Base-by-base conservation (phyloP, 2,329 filamentous ascomycete species). In the Curvularia spicifera region DNA sequence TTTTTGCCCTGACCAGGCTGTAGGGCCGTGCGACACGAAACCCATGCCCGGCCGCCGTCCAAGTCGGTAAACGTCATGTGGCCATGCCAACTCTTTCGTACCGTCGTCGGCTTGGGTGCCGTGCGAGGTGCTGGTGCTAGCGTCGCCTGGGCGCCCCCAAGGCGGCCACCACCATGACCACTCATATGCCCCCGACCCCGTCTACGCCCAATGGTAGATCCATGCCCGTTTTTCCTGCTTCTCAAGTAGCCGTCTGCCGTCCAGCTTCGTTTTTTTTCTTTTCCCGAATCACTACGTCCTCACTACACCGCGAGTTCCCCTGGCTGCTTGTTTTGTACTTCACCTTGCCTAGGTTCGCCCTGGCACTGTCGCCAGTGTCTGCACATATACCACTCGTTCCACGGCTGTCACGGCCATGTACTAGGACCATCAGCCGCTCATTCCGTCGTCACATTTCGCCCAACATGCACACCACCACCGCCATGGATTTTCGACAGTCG, bases 1-100 rank as follows among this genome's bases (percentile, higher is more conserved):
- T 56, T 47, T 59, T 64, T 61, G 29, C 29, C 44, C 44, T 46
- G 40, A 8, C 29, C 29, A 31, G 29, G 26, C 29, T 61, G 3
- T 65, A 68, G 66, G 65, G 61, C 65, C 57, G 61, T 66, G 66
- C 62, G 70, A 71, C 66, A 64, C 66, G 63, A 33, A 65, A 61
- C 65, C 69, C 66, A 61, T 59, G 61, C 35, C 53, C 40, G 61
- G 18, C n/a, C 39, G 20, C 39, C 28, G 60, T 64, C 54, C 26
- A 61, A 58, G 63, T 47, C 66, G 68, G 65, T 66, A 60, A 71
- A 73, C 73, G 73, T 76, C 73, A 76, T 75, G 73, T 73, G 73
- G 48, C 51, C 57, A 53, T 53, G 52, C 63, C 65, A 58, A 61
- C 51, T 56, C 31, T 56, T 57, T 51, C 61, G 35, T 57, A 28